These are phyloP conservation scores for Vitis hybrid DNA, from an alignment of 177 flowering plant genomes.

Conservation along the genomic window DNA sequence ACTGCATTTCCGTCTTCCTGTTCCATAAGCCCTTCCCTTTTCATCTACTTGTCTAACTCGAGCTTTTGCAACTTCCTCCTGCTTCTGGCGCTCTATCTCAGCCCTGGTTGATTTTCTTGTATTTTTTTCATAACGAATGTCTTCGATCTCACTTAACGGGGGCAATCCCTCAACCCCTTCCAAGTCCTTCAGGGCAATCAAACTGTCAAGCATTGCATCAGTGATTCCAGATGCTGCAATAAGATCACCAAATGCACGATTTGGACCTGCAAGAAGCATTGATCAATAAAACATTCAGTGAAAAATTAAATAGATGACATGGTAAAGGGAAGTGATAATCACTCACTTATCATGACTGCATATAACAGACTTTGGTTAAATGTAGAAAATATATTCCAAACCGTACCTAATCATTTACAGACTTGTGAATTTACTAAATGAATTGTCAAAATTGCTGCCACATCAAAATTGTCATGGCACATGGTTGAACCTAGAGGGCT, in stretches of 20 bases:
- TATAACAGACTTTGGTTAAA: not conserved
- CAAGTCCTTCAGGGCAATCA: constrained; percentile 50
- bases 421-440: not conserved
- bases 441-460: not conserved
- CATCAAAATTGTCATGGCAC: not conserved
- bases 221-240: constrained; percentile 62
- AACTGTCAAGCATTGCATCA: constrained; percentile 74
- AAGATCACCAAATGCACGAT: constrained; percentile 95
- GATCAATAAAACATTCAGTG: constrained; percentile 27
- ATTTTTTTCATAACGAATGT: constrained; percentile 63
- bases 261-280: constrained; percentile 57
- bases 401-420: not conserved
- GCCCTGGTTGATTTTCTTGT: constrained; percentile 58
- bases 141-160: constrained; percentile 71
- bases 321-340: not conserved
- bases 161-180: constrained; percentile 71
- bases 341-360: not conserved
- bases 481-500: not conserved
- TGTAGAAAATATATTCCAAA: not conserved
- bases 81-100: constrained; percentile 81
- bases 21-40: constrained; percentile 95
- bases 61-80: constrained; percentile 76
- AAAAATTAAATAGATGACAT: constrained; percentile 33
- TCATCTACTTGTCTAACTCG: constrained; percentile 86
- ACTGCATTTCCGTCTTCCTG: constrained; percentile 94